Evolutionary conservation across 768 basidiomycete genomes (phyloP), one percentile per base, ranked within the genome.

Genomic region (Psilocybe cyanescens): DNA sequence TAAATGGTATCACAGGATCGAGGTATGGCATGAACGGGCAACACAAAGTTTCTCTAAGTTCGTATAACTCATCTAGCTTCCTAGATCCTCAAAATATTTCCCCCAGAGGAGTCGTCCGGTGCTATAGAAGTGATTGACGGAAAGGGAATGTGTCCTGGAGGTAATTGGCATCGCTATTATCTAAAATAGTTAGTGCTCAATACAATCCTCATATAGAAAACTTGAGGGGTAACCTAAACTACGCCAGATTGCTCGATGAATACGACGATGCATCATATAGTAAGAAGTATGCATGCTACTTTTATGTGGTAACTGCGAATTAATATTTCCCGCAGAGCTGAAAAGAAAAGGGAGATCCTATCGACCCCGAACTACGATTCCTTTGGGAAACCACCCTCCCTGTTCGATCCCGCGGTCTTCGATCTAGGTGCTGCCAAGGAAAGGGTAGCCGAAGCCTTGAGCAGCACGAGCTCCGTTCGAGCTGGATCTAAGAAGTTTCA

Each of bases 1-100:
- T 54, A 72, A 74, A 55, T 75, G 71, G 69, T 66, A 57, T 57
- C 73, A 75, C 54, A 61, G 64, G 30, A 75, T 75, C 17, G 67
- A 69, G 51, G 74, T 73, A 14, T n/a, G 48, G 74, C 72, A 14
- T n/a, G 60, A 4, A 56, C 48, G 14, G 33, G 7, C n/a, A 35
- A 24, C 8, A n/a, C 17, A 37, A 12, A 33, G 12, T 28, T 9
- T 17, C 31, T 35, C 17, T 3, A 9, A 12, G 37, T 7, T 31
- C 9, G 17, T 19, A 31, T 37, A 17, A 14, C 31, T 45, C 14
- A 19, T 8, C n/a, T 14, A 19, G 17, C 31, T 31, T 28, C 39
- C 9, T 45, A 69, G 68, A 62, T 67, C 31, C 41, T 63, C 48
- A 67, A 67, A 41, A 75, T 75, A 17, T 61, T 69, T 29, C 61